A percentile compares a stretch with the other conserved stretches of the same genome.
phyloP scores from a whole-genome alignment of 257 asterid genomes.

The Nicotiana obtusifolia region DNA sequence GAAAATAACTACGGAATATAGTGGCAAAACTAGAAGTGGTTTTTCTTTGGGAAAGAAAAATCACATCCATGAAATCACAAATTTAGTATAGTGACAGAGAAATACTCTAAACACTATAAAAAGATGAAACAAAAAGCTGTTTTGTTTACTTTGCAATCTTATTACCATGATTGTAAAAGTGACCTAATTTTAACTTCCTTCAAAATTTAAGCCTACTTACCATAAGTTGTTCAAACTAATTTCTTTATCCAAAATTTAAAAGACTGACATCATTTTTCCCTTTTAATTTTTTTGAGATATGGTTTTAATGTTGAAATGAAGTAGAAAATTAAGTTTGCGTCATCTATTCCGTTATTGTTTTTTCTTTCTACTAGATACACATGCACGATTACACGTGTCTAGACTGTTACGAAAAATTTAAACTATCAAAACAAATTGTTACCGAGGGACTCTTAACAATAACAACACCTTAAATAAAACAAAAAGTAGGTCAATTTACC shows the following conservation, averaged over 20 bases:
- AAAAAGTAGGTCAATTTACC: not conserved
- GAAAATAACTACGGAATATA: not conserved
- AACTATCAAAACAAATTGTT: not conserved
- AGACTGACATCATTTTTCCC: not conserved
- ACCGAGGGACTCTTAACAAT: accelerated
- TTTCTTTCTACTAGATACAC: not conserved
- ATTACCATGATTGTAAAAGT: not conserved
- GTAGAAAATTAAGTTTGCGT: not conserved
- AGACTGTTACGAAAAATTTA: not conserved
- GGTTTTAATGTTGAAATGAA: not conserved
- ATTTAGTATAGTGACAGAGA: not conserved
- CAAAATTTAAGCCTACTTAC: not conserved
- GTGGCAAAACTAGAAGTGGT: not conserved
- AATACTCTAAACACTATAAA: not conserved
- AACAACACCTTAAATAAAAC: not conserved
- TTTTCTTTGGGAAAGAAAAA: not conserved
- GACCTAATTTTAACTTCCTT: not conserved
- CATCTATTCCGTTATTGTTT: not conserved
- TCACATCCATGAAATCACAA: not conserved
- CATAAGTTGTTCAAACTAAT: not conserved
- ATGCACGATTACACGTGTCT: not conserved
- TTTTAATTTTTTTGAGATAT: too few species aligned
- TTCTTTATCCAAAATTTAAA: not conserved
- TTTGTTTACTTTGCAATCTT: not conserved
- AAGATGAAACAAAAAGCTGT: not conserved